Base-by-base conservation (phyloP, 202 grass and related monocot species). In the Bolboschoenoplectus hybrid region DNA sequence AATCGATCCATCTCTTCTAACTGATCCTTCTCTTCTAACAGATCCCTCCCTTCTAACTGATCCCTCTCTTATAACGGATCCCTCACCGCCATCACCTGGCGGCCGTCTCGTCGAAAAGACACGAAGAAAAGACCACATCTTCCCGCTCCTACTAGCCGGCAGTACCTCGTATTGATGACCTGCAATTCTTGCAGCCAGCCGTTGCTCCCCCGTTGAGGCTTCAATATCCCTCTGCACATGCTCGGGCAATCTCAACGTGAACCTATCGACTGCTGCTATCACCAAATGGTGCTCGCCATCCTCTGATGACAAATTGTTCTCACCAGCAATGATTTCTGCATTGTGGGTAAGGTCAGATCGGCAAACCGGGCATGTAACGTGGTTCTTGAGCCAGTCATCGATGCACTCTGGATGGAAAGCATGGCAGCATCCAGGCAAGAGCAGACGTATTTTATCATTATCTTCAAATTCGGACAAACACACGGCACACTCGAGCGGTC, bases 231-330 rank as follows among this genome's bases (percentile, higher is more conserved):
- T 80, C 66, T 80, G 90, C 80, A 94, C 75, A 66, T 94, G 90
- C 87, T 97, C 94, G 45, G 94, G 92, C n/a, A 97, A 84, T 74
- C 88, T 84, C 51, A 97, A 85, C 9, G 90, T 94, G 94, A 91
- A 97, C 43, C 88, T 84, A 67, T 97, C 90, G 8, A 80, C 55
- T 61, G 55, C 76, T 58, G 76, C 55, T 12, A 80, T 61, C 43
- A 55, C 76, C 76, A 80, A 80, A 44, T 80, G 52, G 35, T n/a
- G 38, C 12, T 80, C 55, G 0, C 76, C 65, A 10, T 84, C 17
- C 19, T 19, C 47, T 39, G 43, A 41, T 58, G 35, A 41, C 61
- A 67, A 20, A 34, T 72, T 55, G 20, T 67, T 55, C 51, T 69
- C 82, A 72, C 49, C 19, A 3, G 63, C 8, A 41, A 84, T 69